phyloP scores from a whole-genome alignment of 306 rosid species.

The Gillenia trifoliata region DNA sequence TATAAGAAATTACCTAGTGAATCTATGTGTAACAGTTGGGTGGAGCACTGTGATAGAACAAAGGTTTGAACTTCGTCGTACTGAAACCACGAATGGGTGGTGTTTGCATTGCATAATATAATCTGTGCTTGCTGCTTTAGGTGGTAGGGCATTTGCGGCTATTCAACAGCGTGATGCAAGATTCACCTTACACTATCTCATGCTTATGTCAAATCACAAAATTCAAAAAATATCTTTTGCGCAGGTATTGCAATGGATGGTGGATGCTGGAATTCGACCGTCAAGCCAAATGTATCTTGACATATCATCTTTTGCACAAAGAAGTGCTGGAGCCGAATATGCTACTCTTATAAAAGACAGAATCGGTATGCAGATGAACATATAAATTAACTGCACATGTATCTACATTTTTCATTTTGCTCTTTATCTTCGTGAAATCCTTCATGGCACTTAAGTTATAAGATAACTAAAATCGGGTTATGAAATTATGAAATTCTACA shows the following conservation, averaged over 20 bases:
- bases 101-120: neutral
- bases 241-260: constrained; percentile 94
- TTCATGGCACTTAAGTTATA: neutral
- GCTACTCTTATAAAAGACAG: constrained; percentile 64
- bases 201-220: neutral
- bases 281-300: constrained; percentile 58
- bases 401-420: neutral
- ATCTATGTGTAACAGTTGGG: neutral
- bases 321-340: constrained; percentile 58
- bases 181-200: neutral
- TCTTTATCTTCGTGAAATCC: neutral
- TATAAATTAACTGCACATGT: too few relatives aligned
- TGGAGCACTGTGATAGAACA: neutral
- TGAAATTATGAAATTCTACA: constrained; percentile 36
- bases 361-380: constrained; percentile 54
- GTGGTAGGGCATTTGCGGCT: neutral
- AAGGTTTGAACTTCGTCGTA: neutral
- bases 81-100: neutral
- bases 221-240: constrained; percentile 1
- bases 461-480: constrained; percentile 1
- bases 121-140: neutral
- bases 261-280: constrained; percentile 76
- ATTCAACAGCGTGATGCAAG: neutral
- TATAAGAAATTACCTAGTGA: neutral
- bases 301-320: constrained; percentile 61